These are phyloP conservation scores for Pseudogymnoascus pannorum DNA, from an alignment of 2,329 filamentous ascomycete species.

Conservation along the genomic window DNA sequence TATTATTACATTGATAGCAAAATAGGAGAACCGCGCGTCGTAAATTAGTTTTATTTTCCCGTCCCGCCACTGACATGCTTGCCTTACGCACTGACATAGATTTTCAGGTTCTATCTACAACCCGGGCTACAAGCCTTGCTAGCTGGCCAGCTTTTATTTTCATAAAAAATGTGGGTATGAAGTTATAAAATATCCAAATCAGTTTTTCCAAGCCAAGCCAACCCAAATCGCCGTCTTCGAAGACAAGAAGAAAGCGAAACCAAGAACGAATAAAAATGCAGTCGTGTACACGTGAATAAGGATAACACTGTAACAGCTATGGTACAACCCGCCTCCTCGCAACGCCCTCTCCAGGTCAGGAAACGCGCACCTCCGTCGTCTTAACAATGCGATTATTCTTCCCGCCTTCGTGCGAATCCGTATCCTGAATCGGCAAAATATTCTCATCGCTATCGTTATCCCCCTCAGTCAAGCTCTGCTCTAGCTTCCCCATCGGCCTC, in stretches of 20 bases:
- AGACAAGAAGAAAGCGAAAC: neutral
- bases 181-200: neutral
- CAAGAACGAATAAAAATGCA: slow-evolving; percentile 2
- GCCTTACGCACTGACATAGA: neutral
- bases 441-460: slow-evolving; percentile 17
- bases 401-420: slow-evolving; percentile 3
- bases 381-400: slow-evolving; percentile 15
- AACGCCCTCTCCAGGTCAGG: no score
- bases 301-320: slow-evolving; percentile 5
- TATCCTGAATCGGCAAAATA: slow-evolving; percentile 16
- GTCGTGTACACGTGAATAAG: neutral
- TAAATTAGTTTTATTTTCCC: neutral
- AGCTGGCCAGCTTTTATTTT: neutral
- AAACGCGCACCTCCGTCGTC: slow-evolving; percentile 17
- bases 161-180: neutral
- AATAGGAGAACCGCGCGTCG: neutral
- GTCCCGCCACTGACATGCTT: neutral
- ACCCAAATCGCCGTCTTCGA: slow-evolving; percentile 6
- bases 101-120: neutral
- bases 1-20: neutral
- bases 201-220: neutral
- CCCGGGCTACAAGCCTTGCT: neutral
- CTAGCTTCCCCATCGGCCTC: slow-evolving; percentile 16
- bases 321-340: neutral
- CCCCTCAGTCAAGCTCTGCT: slow-evolving; percentile 12